Base-by-base conservation (phyloP, 2,329 filamentous ascomycete genomes). In the Chrysosporium keratinophilum region DNA sequence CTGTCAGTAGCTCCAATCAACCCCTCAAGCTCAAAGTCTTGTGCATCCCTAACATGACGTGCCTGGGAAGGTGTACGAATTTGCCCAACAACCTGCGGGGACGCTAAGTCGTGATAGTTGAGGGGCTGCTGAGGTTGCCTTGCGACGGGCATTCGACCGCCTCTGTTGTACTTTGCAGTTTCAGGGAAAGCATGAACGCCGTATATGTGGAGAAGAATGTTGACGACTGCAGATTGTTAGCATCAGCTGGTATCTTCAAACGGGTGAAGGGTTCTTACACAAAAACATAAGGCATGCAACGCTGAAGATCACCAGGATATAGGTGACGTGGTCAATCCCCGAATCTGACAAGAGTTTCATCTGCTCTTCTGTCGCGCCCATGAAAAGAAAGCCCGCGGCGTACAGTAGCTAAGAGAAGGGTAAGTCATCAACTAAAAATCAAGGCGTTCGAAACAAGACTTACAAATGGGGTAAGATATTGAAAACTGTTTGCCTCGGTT, bases 351-450 rank as follows among this genome's bases (percentile, higher is more conserved):
- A 76, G 1, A 96, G 75, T 19, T 76, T 65, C 87, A 97, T 95
- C 71, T 97, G 93, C 72, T 98, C 90, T 68, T 97, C 93, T 0
- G 89, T 97, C 14, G 93, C 91, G 33, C 88, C 87, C 89, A 97
- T 95, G 74, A 98, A 98, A 40, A 98, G 78, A 72, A 97, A 95
- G 1, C 93, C 93, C 2, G 90, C 86, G 5, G 90, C 89, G 64
- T 87, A 95, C 28, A 98, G 79, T 40, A 97, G 78, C 89, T 94
- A 63, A 5, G 56, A 15, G 19, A 33, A 33, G 14, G 1, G 50
- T 59, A 41, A 59, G 54, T 28, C 28, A 43, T 31, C 14, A 17
- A 9, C 10, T 10, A 11, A 11, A 17, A 31, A 43, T 3, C 7
- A 2, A 23, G 37, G 10, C 3, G 9, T 23, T 31, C 3, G 23